phyloP scores from a whole-genome alignment of 2,329 filamentous ascomycete species.

The Aspergillus glaucus region DNA sequence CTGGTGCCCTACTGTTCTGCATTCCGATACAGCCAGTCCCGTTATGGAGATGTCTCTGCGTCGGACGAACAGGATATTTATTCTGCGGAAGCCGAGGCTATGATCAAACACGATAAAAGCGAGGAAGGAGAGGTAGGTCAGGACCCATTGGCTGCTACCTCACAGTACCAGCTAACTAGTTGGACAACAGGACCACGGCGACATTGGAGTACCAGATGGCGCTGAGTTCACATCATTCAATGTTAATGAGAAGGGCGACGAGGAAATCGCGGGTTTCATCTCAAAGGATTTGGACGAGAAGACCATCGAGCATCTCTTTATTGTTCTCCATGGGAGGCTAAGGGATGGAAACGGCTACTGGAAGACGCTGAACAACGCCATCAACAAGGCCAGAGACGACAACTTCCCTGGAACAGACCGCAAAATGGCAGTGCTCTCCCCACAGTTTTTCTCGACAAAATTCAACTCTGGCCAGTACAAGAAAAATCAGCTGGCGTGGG shows the following conservation, averaged over 20 bases:
- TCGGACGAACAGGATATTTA: conserved; percentile 6
- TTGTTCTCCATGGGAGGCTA: conserved; percentile 9
- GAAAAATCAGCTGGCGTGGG: conserved; percentile 9
- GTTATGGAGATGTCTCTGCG: conserved; percentile 1
- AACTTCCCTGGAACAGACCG: conserved; percentile 4
- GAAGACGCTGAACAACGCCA: conserved; percentile 7
- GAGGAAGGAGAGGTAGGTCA: conserved; percentile 1
- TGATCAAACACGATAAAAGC: neutral
- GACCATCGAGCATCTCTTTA: conserved; percentile 7
- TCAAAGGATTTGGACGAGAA: conserved; percentile 4
- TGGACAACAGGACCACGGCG: conserved; percentile 6
- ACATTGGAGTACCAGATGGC: conserved; percentile 7
- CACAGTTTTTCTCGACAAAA: conserved; percentile 11
- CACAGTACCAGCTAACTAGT: neutral
- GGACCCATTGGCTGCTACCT: neutral
- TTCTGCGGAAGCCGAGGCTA: conserved; percentile 5
- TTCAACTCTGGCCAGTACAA: conserved; percentile 9
- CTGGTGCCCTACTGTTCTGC: conserved; percentile 6
- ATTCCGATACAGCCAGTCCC: conserved; percentile 1
- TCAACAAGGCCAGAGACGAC: conserved; percentile 6
- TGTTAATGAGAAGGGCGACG: conserved; percentile 4
- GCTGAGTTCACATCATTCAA: conserved; percentile 8
- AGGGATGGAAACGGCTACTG: conserved; percentile 11
- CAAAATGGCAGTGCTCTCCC: conserved; percentile 10
- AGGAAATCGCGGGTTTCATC: conserved; percentile 9